Base-by-base conservation (phyloP, 2,329 filamentous ascomycete species). In the Diaporthe ampelina region DNA sequence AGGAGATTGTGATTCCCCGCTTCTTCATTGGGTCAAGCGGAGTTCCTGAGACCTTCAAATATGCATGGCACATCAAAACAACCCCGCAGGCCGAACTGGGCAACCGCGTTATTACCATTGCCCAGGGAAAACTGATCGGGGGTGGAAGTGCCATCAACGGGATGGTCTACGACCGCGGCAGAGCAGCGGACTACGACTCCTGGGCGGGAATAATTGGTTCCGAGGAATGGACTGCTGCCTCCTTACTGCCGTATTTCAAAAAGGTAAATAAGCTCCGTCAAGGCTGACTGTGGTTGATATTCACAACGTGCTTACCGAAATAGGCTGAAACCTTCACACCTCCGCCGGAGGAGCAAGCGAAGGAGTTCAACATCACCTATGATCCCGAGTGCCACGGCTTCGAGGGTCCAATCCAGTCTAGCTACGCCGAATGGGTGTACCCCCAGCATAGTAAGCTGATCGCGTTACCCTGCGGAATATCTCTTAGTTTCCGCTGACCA, bases 361-460 rank as follows among this genome's bases (percentile, higher is more conserved):
- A 11, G 8, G 57, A 61, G 35, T 11, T 61, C n/a, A 43, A 26
- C 1, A 61, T 61, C 37, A 61, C 57, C 13, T 61, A 43, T 61
- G 35, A 61, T 61, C 57, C 35, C 57, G 57, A 61, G 19, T 61
- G 57, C n/a, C 57, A 61, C 37, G 57, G 57, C 37, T 61, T 61
- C 10, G 57, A 61, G 13, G 57, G 57, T 19, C 35, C 57, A 9
- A 15, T 61, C 1, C 35, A 61, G n/a, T 61, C 57, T 19, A 61
- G 57, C 37, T 61, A 61, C n/a, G n/a, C 35, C n/a, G 15, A 35
- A 6, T 61, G 8, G 6, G 35, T 61, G 13, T 61, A 61, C 37
- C 57, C 57, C 6, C 57, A 61, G 57, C 57, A 61, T 43, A 43
- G 57, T 61, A n/a, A 26, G 57, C 43, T 19, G 1, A 43, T 11